Conservation (phyloP, 2,329 filamentous ascomycete genomes). For the Sporothrix brunneoviolacea region DNA sequence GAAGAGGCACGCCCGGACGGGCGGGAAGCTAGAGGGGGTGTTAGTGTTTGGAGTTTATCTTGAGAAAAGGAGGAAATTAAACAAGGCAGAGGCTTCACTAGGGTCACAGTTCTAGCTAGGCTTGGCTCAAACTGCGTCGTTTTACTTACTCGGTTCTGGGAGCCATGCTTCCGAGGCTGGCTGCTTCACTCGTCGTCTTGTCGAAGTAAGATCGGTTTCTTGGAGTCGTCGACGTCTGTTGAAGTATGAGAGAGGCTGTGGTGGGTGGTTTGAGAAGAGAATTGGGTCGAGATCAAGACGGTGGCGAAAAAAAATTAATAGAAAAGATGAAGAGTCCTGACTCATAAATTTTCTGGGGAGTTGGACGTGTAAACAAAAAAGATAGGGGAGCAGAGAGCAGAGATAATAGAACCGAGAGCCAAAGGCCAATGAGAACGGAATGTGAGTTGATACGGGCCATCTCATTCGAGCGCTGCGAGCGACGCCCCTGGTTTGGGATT, state of each 20-base stretch:
- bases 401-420: too few species aligned
- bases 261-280: neutral
- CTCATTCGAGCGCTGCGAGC: too few species aligned
- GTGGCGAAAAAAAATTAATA: neutral
- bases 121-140: too few species aligned
- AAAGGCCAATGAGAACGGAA: neutral
- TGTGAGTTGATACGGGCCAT: neutral
- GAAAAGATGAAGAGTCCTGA: neutral
- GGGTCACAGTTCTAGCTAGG: too few species aligned
- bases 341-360: neutral
- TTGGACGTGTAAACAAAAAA: neutral
- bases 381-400: neutral
- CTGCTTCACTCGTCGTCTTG: too few species aligned
- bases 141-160: constrained; percentile 27
- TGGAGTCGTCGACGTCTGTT: too few species aligned
- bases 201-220: too few species aligned
- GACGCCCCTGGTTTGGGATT: too few species aligned
- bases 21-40: constrained; percentile 50
- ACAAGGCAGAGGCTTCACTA: too few species aligned
- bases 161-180: constrained; percentile 21
- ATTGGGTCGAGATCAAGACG: too few species aligned
- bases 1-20: constrained; percentile 86
- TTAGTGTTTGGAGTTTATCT: too few species aligned
- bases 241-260: neutral
- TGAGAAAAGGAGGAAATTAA: too few species aligned